Base-by-base conservation (phyloP, 2,329 filamentous ascomycete species). In the Aspergillaceae sp. region DNA sequence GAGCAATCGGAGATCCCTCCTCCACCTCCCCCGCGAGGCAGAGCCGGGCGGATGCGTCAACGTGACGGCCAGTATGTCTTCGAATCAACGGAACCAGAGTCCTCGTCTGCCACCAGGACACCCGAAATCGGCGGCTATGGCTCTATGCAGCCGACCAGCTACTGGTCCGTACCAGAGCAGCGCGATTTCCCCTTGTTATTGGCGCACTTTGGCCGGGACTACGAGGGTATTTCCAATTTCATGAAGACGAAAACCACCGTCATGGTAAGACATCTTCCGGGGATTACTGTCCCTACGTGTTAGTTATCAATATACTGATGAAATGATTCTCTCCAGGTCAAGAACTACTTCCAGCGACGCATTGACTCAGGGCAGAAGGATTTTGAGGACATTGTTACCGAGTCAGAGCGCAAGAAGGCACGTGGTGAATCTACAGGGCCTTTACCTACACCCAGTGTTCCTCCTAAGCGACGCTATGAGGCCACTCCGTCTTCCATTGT, bases 191-290 rank as follows among this genome's bases (percentile, higher is more conserved):
- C 67, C 2, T 62, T 64, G 9, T 54, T 74, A 37, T 56, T 75
- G 34, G 64, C 61, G 10, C 68, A 74, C 52, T 75, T 70, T 57
- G 73, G 73, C 19, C 67, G 63, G 29, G 68, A 75, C 56, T 75
- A 72, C 51, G 68, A 71, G 47, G 68, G 64, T 9, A 74, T 75
- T 46, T 71, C 73, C 4, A 64, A 68, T 36, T 70, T 68, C 42
- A 74, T 75, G 72, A 74, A 72, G 52, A 73, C 72, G 1, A 75
- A 75, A 54, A 74, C 72, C 7, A 65, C 68, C n/a, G 70, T 70
- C 1, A 75, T 75, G 73, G 72, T 75, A 63, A 19, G 19, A 19
- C 19, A 19, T 19, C 19, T 19, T 19, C 19, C 19, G 19, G 19
- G 19, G 19, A 19, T 19, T 19, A 19, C 19, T 53, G 68, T 52